A percentile compares a stretch with the other conserved stretches of the same genome.
phyloP scores from a whole-genome alignment of 1,284 basidiomycete genomes.

The Ceratobasidium sp. region DNA sequence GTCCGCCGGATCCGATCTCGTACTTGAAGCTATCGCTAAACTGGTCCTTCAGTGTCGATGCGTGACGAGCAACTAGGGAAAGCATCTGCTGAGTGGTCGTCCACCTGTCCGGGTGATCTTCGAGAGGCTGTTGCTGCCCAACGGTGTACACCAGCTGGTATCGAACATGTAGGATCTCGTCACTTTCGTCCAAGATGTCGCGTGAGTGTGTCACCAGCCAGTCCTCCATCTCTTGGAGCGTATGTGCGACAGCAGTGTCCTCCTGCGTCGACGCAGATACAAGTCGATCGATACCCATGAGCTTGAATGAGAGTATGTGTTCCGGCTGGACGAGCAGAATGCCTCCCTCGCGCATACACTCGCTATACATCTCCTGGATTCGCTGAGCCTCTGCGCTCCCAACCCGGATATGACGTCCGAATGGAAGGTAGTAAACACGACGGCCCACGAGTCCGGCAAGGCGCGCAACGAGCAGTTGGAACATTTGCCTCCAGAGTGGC shows the following conservation, averaged over 20 bases:
- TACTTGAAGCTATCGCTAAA: conserved; percentile 49
- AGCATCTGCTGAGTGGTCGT: conserved; percentile 61
- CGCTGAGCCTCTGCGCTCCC: conserved; percentile 45
- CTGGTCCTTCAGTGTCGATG: conserved; percentile 30
- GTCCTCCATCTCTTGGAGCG: conserved; percentile 53
- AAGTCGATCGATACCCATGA: conserved; percentile 61
- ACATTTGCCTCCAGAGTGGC: conserved; percentile 62
- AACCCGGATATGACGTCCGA: conserved; percentile 60
- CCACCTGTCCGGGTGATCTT: conserved; percentile 66
- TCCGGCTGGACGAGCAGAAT: conserved; percentile 67
- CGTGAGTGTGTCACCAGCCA: conserved; percentile 59
- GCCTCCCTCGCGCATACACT: conserved; percentile 60
- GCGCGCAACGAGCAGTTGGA: conserved; percentile 62
- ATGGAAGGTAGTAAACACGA: conserved; percentile 65
- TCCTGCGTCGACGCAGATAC: conserved; percentile 44
- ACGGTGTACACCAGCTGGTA: conserved; percentile 67
- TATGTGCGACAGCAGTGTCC: conserved; percentile 24
- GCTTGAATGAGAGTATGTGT: conserved; percentile 66
- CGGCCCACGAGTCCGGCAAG: conserved; percentile 62
- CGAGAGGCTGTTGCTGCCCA: conserved; percentile 57
- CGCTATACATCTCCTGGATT: conserved; percentile 56
- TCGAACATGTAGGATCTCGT: conserved; percentile 65
- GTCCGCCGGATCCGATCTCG: conserved; percentile 46
- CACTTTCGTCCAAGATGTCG: conserved; percentile 69
- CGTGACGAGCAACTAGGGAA: conserved; percentile 50